Conservation (phyloP, 2,329 filamentous ascomycete genomes). For the Calonectria ilicicola region DNA sequence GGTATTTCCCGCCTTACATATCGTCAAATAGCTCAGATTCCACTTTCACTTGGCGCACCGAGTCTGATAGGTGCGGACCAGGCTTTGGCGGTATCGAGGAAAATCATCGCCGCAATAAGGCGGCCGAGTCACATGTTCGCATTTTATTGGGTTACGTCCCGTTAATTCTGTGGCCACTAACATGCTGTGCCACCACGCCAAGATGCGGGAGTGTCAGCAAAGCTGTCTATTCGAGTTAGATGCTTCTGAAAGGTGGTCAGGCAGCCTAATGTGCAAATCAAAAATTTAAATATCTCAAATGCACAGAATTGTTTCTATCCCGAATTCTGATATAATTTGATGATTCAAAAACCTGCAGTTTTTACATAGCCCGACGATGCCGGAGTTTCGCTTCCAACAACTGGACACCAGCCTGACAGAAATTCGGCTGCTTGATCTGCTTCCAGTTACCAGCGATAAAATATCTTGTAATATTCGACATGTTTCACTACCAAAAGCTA, state of each 20-base stretch:
- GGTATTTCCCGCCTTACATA: no score
- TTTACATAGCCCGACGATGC: not conserved
- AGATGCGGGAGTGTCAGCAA: not conserved
- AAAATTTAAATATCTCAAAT: not conserved
- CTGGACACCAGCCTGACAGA: not conserved
- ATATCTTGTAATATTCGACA: not conserved
- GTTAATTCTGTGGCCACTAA: not conserved
- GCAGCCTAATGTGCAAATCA: not conserved
- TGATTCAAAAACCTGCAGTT: no score
- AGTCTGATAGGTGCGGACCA: no score
- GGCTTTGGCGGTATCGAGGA: no score
- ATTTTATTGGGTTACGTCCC: no score
- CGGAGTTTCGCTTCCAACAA: not conserved
- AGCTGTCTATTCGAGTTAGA: not conserved
- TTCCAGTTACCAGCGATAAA: not conserved
- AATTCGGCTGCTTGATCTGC: not conserved
- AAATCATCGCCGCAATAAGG: no score
- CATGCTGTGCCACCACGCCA: not conserved
- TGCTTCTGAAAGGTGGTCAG: not conserved
- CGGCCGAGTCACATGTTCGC: no score
- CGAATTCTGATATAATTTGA: not conserved
- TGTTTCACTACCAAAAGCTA: not conserved
- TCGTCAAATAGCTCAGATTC: no score
- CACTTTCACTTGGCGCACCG: no score
- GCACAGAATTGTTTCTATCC: not conserved